Percentiles rank a stretch among this genome's conserved stretches.
These are phyloP conservation scores for Prunus kanzakura DNA, from an alignment of 306 rosid genomes.

Conservation along the genomic window DNA sequence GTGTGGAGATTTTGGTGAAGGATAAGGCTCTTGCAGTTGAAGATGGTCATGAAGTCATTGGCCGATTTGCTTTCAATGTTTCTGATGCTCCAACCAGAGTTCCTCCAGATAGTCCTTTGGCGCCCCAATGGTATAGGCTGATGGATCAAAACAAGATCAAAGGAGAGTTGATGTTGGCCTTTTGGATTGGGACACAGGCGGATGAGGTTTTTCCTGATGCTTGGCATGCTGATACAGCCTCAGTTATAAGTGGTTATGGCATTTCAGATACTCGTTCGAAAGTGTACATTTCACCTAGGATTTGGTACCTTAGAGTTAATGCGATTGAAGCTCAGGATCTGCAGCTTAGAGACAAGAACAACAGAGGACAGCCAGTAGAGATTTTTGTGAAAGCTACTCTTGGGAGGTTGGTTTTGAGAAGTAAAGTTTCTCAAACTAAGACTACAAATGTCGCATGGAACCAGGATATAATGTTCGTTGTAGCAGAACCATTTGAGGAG, in stretches of 20 bases:
- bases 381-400: neutral
- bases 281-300: constrained; percentile 22
- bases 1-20: constrained; percentile 3
- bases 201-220: constrained; percentile 8
- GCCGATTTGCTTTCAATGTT: neutral
- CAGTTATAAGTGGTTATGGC: neutral
- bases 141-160: neutral
- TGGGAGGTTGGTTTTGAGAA: neutral
- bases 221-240: constrained; percentile 19
- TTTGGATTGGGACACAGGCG: constrained; percentile 41
- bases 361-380: neutral
- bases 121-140: neutral
- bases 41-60: neutral
- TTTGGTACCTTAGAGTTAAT: constrained; percentile 37
- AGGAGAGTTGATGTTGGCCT: constrained; percentile 29
- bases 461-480: constrained; percentile 17
- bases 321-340: constrained; percentile 9
- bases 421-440: neutral
- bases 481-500: neutral
- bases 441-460: neutral
- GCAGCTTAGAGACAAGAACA: neutral
- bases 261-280: constrained; percentile 15
- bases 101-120: neutral
- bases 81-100: neutral
- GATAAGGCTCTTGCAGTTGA: neutral